phyloP scores from a whole-genome alignment of 805 yeast species.

The Saccharomycopsis sp. region DNA sequence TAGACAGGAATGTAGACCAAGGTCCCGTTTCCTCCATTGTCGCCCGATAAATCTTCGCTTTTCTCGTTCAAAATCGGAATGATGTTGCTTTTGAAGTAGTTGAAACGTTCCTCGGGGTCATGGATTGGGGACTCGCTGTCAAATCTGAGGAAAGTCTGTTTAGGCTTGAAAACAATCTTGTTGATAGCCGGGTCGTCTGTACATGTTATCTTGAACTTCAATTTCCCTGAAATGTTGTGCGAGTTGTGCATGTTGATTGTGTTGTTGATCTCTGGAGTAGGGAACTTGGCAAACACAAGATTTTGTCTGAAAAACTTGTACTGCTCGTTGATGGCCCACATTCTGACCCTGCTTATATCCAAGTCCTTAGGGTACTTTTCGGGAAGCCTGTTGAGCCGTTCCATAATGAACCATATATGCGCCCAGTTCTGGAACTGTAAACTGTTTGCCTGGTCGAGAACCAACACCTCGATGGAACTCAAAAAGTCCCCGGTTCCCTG shows the following conservation, averaged over 20 bases:
- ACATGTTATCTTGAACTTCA: constrained; percentile 45
- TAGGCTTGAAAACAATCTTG: constrained; percentile 57
- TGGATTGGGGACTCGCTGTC: constrained; percentile 45
- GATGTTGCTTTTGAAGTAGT: constrained; percentile 64
- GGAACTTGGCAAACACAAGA: constrained; percentile 63
- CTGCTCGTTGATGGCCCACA: constrained; percentile 88
- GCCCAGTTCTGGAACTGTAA: constrained; percentile 92
- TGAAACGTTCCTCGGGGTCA: constrained; percentile 81
- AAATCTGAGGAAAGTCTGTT: constrained; percentile 67
- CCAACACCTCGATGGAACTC: constrained; percentile 76
- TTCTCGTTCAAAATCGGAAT: constrained; percentile 60
- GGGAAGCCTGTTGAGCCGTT: constrained; percentile 71
- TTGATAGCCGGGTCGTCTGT: constrained; percentile 49
- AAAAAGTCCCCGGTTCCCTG: constrained; percentile 77
- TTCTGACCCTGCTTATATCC: constrained; percentile 85
- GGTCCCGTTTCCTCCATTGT: constrained; percentile 58
- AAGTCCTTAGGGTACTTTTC: constrained; percentile 67
- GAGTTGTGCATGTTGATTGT: constrained; percentile 41
- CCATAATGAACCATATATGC: constrained; percentile 65
- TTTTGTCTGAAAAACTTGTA: constrained; percentile 70
- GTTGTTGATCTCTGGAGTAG: constrained; percentile 76
- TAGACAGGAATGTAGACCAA: constrained; percentile 79
- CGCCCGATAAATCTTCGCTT: constrained; percentile 23
- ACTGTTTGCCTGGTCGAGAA: constrained; percentile 80
- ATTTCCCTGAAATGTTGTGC: constrained; percentile 51